Evolutionary conservation across 805 yeast species (phyloP).

Genomic region (Pichia cephalocereana): DNA sequence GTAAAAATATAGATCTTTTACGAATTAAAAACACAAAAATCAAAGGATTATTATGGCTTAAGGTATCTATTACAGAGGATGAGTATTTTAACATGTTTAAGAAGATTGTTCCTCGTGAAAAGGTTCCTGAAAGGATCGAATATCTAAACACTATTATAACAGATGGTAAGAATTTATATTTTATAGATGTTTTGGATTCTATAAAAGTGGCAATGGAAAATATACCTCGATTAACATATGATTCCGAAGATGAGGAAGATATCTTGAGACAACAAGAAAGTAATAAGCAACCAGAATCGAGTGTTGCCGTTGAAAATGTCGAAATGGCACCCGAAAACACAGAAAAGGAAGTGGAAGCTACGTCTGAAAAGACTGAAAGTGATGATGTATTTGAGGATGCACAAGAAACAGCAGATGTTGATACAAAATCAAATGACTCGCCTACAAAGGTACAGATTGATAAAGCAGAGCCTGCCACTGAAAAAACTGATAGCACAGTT

Average conservation of each 20-base stretch:
- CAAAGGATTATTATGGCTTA: slow-evolving; percentile 8
- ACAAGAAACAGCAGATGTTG: no score
- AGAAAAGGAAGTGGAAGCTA: no score
- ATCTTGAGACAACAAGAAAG: not conserved
- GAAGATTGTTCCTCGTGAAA: slow-evolving; percentile 11
- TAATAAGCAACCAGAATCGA: not conserved
- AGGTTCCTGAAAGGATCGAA: slow-evolving; percentile 10
- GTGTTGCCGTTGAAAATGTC: no score
- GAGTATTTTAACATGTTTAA: slow-evolving; percentile 14
- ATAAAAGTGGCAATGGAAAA: slow-evolving; percentile 4
- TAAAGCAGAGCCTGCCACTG: no score
- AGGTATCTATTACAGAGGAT: slow-evolving; percentile 12
- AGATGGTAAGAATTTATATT: slow-evolving; percentile 17
- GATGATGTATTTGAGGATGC: no score
- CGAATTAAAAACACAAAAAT: slow-evolving; percentile 10
- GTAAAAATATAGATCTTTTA: slow-evolving; percentile 1
- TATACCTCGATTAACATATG: slow-evolving; percentile 2
- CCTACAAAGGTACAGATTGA: no score
- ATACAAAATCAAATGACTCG: no score
- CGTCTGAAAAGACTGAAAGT: no score
- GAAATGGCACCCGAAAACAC: no score
- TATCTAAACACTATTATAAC: slow-evolving; percentile 17
- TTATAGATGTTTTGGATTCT: slow-evolving; percentile 11
- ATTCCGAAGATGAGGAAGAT: slow-evolving; percentile 9
- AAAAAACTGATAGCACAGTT: not conserved